A percentile compares a stretch with the other conserved stretches of the same genome.
Evolutionary conservation across 2,329 filamentous ascomycete genomes (phyloP).

Genomic region (Fusarium foetens): DNA sequence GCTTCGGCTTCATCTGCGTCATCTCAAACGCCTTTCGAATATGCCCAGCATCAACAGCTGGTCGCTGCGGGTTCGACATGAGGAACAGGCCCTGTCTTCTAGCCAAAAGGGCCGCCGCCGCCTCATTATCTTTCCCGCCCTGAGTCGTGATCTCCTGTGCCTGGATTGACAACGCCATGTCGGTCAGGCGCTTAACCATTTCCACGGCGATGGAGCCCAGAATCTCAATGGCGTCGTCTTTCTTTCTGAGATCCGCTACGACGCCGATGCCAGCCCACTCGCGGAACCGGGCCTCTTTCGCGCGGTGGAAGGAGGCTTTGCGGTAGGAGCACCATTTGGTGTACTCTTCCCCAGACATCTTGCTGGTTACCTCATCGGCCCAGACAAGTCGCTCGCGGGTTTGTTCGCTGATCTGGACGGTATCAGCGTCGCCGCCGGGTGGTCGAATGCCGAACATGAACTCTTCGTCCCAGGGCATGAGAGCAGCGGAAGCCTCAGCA

Average conservation of each 20-base stretch:
- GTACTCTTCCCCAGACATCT: conserved; percentile 96
- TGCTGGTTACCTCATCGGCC: conserved; percentile 93
- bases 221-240: conserved; percentile 97
- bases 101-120: rapidly evolving
- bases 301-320: conserved; percentile 96
- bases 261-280: conserved; percentile 97
- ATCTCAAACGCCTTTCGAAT: conserved; percentile 10
- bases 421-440: conserved; percentile 69
- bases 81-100: conserved; percentile 11
- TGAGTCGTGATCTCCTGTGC: conserved; percentile 45
- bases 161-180: conserved; percentile 93
- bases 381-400: conserved; percentile 90
- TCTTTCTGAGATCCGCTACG: conserved; percentile 93
- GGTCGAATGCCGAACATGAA: conserved; percentile 90
- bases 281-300: conserved; percentile 94
- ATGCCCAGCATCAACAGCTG: background rate
- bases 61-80: background rate
- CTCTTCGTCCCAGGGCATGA: conserved; percentile 91
- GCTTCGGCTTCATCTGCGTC: conserved; percentile 10
- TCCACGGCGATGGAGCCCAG: conserved; percentile 96
- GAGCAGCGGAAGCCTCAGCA: conserved; percentile 88
- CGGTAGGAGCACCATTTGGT: conserved; percentile 98
- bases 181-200: conserved; percentile 95
- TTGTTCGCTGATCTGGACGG: conserved; percentile 72
- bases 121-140: background rate